These are phyloP conservation scores for Scedosporium minutisporum DNA, from an alignment of 2,329 filamentous ascomycete genomes.

Conservation along the genomic window DNA sequence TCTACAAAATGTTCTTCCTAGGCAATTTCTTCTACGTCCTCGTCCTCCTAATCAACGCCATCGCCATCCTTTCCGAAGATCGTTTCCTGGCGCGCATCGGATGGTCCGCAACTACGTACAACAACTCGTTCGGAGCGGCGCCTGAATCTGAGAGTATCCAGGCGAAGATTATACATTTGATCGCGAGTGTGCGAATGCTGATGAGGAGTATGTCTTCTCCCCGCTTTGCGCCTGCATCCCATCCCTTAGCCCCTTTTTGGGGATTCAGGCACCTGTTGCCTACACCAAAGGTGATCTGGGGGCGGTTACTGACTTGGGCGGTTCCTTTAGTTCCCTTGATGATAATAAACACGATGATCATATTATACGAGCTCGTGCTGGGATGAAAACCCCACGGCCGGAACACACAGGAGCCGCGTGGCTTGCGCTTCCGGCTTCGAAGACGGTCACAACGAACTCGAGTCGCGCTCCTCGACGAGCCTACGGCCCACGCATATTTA, in stretches of 20 bases:
- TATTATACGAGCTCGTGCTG: constrained; percentile 70
- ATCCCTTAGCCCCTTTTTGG: not conserved
- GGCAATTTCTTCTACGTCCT: constrained; percentile 35
- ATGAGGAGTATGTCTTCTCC: constrained; percentile 63
- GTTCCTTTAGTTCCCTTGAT: constrained; percentile 64
- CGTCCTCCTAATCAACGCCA: constrained; percentile 84
- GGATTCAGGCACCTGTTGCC: not conserved
- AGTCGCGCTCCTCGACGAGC: no score
- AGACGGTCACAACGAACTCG: no score
- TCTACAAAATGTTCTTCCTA: not conserved
- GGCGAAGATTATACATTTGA: constrained; percentile 78
- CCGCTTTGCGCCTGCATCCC: not conserved
- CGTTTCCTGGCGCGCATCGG: constrained; percentile 82
- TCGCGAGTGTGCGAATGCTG: constrained; percentile 79
- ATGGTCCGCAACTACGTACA: constrained; percentile 59
- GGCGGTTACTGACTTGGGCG: not conserved
- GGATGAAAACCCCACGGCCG: constrained; percentile 37
- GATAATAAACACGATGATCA: constrained; percentile 71
- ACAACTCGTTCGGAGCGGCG: constrained; percentile 68
- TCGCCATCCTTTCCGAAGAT: constrained; percentile 90
- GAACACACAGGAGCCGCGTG: no score
- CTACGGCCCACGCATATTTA: not conserved
- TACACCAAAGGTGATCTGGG: not conserved
- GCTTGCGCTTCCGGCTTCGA: no score
- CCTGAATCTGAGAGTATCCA: constrained; percentile 66